These are phyloP conservation scores for Penicillium egyptiacum DNA, from an alignment of 495 filamentous ascomycete genomes.

Conservation along the genomic window DNA sequence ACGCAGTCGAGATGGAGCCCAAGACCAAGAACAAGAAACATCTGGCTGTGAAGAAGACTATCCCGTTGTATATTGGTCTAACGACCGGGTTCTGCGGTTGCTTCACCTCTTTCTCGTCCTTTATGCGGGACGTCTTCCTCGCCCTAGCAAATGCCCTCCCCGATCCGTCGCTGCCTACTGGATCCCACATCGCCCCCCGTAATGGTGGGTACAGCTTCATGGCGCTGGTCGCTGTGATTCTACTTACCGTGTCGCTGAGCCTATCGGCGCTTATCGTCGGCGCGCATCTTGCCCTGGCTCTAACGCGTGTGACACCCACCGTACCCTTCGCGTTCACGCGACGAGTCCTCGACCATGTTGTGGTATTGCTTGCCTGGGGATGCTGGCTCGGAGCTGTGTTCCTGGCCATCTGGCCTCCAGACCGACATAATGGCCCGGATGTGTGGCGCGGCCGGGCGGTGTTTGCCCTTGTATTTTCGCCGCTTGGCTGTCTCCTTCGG, in stretches of 20 bases:
- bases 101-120: constrained; percentile 88
- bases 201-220: constrained; percentile 81
- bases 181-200: constrained; percentile 37
- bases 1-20: constrained; percentile 23
- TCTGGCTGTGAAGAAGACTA: constrained; percentile 65
- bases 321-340: constrained; percentile 58
- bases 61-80: constrained; percentile 88
- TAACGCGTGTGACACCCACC: constrained; percentile 48
- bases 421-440: constrained; percentile 40
- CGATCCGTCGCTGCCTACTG: constrained; percentile 37
- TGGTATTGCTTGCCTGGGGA: constrained; percentile 64
- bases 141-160: constrained; percentile 74
- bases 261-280: constrained; percentile 45
- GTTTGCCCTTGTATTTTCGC: constrained; percentile 83
- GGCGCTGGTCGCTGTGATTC: constrained; percentile 68
- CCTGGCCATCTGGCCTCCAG: constrained; percentile 72
- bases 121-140: constrained; percentile 83
- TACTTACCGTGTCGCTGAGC: constrained; percentile 67
- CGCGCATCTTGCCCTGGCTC: constrained; percentile 74
- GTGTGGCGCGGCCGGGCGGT: constrained; percentile 71
- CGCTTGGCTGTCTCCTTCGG: constrained; percentile 71
- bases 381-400: constrained; percentile 80
- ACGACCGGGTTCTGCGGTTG: constrained; percentile 93
- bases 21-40: constrained; percentile 35
- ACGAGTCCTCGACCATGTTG: constrained; percentile 59